A percentile compares a stretch with the other conserved stretches of the same genome.
These are phyloP conservation scores for Geotrichum europaeum DNA, from an alignment of 1,139 yeast species.

Conservation along the genomic window DNA sequence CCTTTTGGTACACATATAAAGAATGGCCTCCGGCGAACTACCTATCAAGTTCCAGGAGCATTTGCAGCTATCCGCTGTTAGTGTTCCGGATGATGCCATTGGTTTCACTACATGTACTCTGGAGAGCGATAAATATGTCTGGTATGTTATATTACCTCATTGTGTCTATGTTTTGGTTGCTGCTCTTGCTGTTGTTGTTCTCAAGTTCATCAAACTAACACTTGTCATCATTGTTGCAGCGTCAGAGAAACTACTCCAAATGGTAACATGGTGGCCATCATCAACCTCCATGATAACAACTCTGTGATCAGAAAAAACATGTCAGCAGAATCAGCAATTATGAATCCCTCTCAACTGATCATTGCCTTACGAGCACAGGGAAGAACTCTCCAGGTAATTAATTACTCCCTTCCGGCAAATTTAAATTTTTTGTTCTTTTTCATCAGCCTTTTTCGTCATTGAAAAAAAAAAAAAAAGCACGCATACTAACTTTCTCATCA, in stretches of 20 bases:
- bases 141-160: constrained; percentile 29
- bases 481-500: constrained; percentile 7
- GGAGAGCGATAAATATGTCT: constrained; percentile 83
- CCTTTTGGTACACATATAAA: background rate
- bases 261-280: constrained; percentile 83
- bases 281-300: constrained; percentile 72
- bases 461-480: background rate
- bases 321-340: constrained; percentile 96
- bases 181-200: background rate
- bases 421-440: background rate
- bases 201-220: background rate
- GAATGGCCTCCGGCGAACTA: constrained; percentile 44
- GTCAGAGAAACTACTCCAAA: constrained; percentile 71
- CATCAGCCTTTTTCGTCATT: background rate
- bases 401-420: background rate
- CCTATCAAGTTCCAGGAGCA: constrained; percentile 97
- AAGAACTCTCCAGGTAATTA: constrained; percentile 65
- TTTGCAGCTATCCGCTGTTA: constrained; percentile 77
- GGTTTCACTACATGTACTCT: constrained; percentile 92
- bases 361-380: constrained; percentile 95
- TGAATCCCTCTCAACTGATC: constrained; percentile 86
- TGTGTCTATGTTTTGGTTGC: background rate
- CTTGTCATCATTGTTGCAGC: constrained; percentile 35
- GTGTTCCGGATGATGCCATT: constrained; percentile 75
- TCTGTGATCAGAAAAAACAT: constrained; percentile 79